Evolutionary conservation across 306 rosid genomes (phyloP).

Genomic region (Cicer judaicum): DNA sequence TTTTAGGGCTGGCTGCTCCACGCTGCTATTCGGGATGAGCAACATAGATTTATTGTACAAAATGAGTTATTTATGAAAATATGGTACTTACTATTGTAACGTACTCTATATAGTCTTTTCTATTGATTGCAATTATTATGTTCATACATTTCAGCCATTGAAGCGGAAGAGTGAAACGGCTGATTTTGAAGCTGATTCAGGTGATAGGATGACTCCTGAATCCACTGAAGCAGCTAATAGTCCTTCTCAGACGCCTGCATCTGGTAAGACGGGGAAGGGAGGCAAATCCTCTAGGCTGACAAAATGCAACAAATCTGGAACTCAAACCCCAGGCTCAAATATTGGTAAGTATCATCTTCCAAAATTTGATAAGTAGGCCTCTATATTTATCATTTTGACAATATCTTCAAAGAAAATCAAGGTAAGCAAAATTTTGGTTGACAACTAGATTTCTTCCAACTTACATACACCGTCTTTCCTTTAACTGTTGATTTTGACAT

Average conservation of each 20-base stretch:
- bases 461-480: conserved; percentile 11
- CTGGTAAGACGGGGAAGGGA: conserved; percentile 72
- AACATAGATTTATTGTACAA: background rate
- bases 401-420: conserved; percentile 3
- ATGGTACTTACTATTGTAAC: conserved; percentile 29
- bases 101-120: conserved; percentile 19
- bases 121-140: conserved; percentile 26
- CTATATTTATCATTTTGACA: background rate
- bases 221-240: conserved; percentile 58
- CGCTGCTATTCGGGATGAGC: background rate
- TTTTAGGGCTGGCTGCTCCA: background rate
- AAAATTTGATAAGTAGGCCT: conserved; percentile 39
- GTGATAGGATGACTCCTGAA: conserved; percentile 62
- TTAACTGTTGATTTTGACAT: conserved; percentile 14
- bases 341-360: conserved; percentile 59
- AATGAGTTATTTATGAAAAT: conserved; percentile 11
- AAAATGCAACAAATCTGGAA: conserved; percentile 75
- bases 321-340: conserved; percentile 74
- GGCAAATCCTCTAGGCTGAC: conserved; percentile 75
- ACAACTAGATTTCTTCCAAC: conserved; percentile 16
- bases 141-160: conserved; percentile 56
- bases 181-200: conserved; percentile 70
- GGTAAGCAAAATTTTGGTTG: background rate
- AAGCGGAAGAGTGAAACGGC: conserved; percentile 77
- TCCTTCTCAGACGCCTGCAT: conserved; percentile 71